These are phyloP conservation scores for Fusarium irregulare DNA, from an alignment of 2,329 filamentous ascomycete genomes.

Conservation along the genomic window DNA sequence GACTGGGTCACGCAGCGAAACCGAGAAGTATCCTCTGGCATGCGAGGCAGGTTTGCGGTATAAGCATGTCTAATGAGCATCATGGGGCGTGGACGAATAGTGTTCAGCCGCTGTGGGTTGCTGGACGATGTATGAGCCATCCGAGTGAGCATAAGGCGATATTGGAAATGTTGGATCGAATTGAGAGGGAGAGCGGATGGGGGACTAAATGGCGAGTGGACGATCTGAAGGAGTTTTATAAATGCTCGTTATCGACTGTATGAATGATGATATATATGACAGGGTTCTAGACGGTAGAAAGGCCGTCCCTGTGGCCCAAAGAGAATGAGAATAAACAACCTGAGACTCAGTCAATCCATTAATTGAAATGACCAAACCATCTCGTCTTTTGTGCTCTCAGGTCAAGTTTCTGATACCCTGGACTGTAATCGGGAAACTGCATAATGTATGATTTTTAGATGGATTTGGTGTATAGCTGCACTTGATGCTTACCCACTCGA, in stretches of 20 bases:
- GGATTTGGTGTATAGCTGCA: too few relatives aligned
- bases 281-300: neutral
- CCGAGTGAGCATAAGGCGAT: conserved; percentile 56
- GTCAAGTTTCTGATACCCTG: neutral
- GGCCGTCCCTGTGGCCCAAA: rapidly evolving
- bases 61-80: conserved; percentile 63
- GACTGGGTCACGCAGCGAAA: conserved; percentile 58
- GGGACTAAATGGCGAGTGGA: conserved; percentile 64
- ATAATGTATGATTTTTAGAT: too few relatives aligned
- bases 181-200: conserved; percentile 65
- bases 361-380: neutral
- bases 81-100: conserved; percentile 66
- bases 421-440: neutral
- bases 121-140: conserved; percentile 63
- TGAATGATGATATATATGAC: neutral
- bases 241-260: conserved; percentile 23
- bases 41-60: conserved; percentile 63
- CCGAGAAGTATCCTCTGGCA: conserved; percentile 60
- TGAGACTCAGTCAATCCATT: neutral
- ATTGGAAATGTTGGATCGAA: conserved; percentile 59
- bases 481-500: too few relatives aligned
- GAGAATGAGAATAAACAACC: neutral
- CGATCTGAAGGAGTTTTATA: conserved; percentile 61
- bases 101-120: conserved; percentile 65
- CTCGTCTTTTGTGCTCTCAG: neutral